Conservation (phyloP, 208 protist genomes). For the Plasmodiophora brassicae region DNA sequence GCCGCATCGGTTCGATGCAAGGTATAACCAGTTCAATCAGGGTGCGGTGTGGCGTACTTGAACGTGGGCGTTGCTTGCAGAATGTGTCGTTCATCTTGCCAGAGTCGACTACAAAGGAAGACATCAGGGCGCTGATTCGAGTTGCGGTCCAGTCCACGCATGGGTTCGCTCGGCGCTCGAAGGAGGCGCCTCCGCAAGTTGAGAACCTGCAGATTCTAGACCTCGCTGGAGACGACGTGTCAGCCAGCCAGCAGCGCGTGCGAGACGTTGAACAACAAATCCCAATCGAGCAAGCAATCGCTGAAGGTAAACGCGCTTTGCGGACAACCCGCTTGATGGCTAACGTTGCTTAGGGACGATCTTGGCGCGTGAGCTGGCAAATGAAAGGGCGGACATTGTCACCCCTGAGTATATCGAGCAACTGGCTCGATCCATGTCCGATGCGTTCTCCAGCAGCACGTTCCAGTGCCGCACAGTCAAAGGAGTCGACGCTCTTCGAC, state of each 20-base stretch:
- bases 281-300: not conserved
- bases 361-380: not conserved
- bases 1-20: not conserved
- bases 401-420: slow-evolving; percentile 16
- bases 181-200: not conserved
- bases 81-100: too few relatives aligned
- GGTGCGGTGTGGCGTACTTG: too few relatives aligned
- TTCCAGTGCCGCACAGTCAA: not conserved
- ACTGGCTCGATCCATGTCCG: not conserved
- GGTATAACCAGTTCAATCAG: not conserved
- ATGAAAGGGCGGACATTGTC: not conserved
- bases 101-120: too few relatives aligned
- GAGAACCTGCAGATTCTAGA: not conserved
- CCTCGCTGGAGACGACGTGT: not conserved
- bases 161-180: not conserved
- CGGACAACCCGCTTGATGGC: not conserved
- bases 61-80: too few relatives aligned
- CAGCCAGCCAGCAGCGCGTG: not conserved
- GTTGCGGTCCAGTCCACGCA: not conserved
- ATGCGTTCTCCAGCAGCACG: not conserved
- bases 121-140: not conserved
- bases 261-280: not conserved
- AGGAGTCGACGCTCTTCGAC: not conserved
- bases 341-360: not conserved
- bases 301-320: not conserved